phyloP scores from a whole-genome alignment of 2,329 filamentous ascomycete genomes.

The Nigrograna mackinnonii region DNA sequence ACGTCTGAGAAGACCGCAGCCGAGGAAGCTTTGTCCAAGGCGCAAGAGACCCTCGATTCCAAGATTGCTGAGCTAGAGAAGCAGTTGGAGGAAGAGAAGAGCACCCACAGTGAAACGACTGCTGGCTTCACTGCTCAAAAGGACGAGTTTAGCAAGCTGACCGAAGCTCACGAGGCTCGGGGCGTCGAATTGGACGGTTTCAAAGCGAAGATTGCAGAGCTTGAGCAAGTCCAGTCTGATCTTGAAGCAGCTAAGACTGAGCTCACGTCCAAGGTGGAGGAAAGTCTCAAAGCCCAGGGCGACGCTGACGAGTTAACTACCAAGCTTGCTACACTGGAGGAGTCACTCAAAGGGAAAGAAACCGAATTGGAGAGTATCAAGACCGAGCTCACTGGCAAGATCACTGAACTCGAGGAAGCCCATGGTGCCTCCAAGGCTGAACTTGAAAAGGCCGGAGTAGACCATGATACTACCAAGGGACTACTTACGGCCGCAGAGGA shows the following conservation, averaged over 20 bases:
- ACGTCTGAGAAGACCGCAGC: neutral
- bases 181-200: slow-evolving; percentile 5
- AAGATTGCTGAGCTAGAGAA: slow-evolving; percentile 6
- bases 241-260: slow-evolving; percentile 19
- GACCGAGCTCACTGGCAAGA: too few species aligned
- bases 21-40: too few species aligned
- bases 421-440: neutral
- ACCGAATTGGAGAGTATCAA: too few species aligned
- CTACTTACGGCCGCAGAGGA: too few species aligned
- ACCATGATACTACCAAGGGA: neutral
- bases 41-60: slow-evolving; percentile 12
- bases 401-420: too few species aligned
- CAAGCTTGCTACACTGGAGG: neutral
- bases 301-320: too few species aligned
- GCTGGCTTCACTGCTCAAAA: neutral
- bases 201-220: neutral
- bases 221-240: slow-evolving; percentile 8
- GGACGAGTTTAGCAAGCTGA: slow-evolving; percentile 22
- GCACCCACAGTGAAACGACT: neutral
- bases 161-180: slow-evolving; percentile 20
- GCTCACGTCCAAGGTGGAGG: slow-evolving; percentile 22
- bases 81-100: neutral
- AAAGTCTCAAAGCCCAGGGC: slow-evolving; percentile 22
- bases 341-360: too few species aligned
- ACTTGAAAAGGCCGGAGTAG: neutral